Base-by-base conservation (phyloP, 2,329 filamentous ascomycete genomes). In the Trichophyton verrucosum region DNA sequence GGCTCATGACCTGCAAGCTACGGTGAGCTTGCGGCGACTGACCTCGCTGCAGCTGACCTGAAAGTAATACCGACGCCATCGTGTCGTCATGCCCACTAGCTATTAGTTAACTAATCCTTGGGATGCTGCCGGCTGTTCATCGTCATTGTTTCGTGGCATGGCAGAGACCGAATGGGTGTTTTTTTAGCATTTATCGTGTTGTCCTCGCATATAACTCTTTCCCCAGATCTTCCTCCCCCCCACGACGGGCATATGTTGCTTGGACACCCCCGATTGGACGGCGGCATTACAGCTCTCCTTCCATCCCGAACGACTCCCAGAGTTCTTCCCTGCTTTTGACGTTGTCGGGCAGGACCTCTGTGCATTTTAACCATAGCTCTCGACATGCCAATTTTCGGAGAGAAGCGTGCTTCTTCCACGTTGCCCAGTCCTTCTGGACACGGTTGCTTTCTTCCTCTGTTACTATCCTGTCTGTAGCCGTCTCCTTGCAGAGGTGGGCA, bases 291-390 rank as follows among this genome's bases (percentile, higher is more conserved):
- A 71, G 63, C 58, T 58, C 61, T 15, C 73, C 73, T 66, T 75
- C 73, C 49, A 75, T 66, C 59, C 73, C 73, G 61, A 75, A 62
- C 55, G 69, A 69, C 63, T 75, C 82, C 76, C 79, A 81, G 42
- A 83, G 65, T 65, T 81, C 79, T 59, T 74, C 75, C 63, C 69
- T 74, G 22, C 66, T 73, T 70, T 78, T 53, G n/a, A 62, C 77
- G 49, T 72, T 73, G 61, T 80, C 78, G 36, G 76, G 72, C 64
- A 83, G 62, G 33, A 73, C 67, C 51, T 78, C 80, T 61, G 75
- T 74, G 64, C 81, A 77, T 61, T 71, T 67, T 57, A 65, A 71
- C 81, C 81, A 84, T 65, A 83, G 66, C 63, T 81, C 77, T 57
- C 65, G 68, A 58, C 75, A 77, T 64, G 83, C 80, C 67, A 71